Conservation (phyloP, 2,329 filamentous ascomycete species). For the Fusarium begoniae region DNA sequence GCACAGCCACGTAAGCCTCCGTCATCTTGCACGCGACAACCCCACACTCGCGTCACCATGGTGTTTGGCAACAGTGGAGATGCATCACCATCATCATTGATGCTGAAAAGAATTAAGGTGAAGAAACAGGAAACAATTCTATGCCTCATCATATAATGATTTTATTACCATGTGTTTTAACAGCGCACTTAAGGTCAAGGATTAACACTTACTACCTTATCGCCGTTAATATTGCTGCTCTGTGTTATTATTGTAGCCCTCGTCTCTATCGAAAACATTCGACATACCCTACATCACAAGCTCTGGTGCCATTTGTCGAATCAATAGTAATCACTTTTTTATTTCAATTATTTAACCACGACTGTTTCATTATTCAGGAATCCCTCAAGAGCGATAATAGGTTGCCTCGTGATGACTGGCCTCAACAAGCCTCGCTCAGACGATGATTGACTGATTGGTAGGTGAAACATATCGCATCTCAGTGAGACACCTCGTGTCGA, state of each 20-base stretch:
- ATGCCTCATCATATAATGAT: neutral
- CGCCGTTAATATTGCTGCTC: neutral
- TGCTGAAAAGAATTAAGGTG: neutral
- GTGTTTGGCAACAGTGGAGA: neutral
- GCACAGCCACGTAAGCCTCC: conserved; percentile 13
- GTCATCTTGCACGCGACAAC: neutral
- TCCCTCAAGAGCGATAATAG: neutral
- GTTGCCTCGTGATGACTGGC: neutral
- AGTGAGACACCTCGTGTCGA: neutral
- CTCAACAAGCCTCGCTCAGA: neutral
- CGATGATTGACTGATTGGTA: no score
- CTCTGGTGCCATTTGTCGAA: neutral
- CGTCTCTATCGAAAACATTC: neutral
- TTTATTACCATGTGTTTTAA: neutral
- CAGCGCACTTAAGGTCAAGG: neutral
- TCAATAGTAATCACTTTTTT: neutral
- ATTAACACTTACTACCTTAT: neutral
- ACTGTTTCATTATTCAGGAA: neutral
- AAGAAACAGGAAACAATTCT: neutral
- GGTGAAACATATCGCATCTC: neutral
- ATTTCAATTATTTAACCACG: neutral
- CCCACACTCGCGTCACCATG: neutral
- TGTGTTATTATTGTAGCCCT: neutral
- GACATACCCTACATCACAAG: neutral
- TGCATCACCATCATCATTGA: neutral